These are phyloP conservation scores for Chlorella sp. DNA, from an alignment of 139 green algal genomes.

Conservation along the genomic window DNA sequence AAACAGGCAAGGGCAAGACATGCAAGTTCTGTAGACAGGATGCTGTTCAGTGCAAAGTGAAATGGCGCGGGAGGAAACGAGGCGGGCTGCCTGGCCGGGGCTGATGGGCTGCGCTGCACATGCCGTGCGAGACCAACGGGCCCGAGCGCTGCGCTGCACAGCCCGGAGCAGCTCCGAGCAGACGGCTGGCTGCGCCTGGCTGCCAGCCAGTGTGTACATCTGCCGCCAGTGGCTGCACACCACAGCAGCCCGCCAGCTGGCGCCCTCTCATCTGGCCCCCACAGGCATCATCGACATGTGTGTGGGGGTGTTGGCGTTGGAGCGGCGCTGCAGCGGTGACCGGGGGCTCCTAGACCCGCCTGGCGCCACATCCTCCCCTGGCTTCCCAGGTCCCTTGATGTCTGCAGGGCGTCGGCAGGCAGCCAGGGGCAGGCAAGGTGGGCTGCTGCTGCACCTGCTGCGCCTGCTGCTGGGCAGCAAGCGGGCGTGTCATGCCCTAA, in stretches of 20 bases:
- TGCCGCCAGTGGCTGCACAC: not conserved
- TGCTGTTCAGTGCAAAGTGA: not conserved
- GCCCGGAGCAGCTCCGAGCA: too few species aligned
- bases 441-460: not conserved
- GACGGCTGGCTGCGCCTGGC: not conserved
- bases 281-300: too few species aligned
- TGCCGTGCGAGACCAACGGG: too few species aligned
- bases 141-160: not conserved
- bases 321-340: slow-evolving; percentile 7
- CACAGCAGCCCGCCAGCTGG: not conserved
- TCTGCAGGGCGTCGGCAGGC: not conserved
- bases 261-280: not conserved
- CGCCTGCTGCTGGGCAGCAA: not conserved
- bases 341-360: not conserved
- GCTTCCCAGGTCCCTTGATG: not conserved
- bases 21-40: not conserved
- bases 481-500: not conserved
- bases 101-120: not conserved
- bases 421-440: not conserved
- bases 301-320: not conserved
- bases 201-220: not conserved
- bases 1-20: not conserved
- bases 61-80: not conserved
- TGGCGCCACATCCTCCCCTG: not conserved
- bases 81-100: not conserved